Evolutionary conservation across 2,329 filamentous ascomycete genomes (phyloP), one percentile per base, ranked within the genome.

Genomic region (Penicillium sp.): DNA sequence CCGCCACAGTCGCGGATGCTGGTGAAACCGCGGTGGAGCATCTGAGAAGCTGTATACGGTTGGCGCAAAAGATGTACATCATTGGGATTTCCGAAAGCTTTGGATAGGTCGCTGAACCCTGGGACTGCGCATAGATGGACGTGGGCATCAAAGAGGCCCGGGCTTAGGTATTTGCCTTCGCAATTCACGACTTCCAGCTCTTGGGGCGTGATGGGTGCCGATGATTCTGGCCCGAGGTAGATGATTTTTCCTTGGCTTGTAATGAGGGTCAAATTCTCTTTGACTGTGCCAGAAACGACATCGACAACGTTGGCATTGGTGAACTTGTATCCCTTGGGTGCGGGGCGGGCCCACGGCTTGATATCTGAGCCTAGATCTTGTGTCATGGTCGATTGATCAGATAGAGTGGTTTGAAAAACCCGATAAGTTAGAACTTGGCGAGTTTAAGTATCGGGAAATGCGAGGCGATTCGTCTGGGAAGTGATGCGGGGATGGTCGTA

Each of bases 1-100:
- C 84, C 84, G 2, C 83, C 84, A 32, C 80, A 83, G 63, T 87
- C 84, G 10, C 85, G 78, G 1, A 83, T 76, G 5, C 75, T 81
- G 2, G 84, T 87, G 70, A 86, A 86, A 0, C 85, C 84, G 11
- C 83, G 77, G 42, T 71, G 68, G 0, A 86, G 75, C 71, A 84
- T 85, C 56, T 82, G 75, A 4, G 59, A 50, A 18, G 62, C 59
- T 13, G 63, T 57, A 44, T 61, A 63, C 10, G 60, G 59, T 39
- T 65, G 61, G 9, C 66, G 61, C 16, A 67, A 56, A 7, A 67
- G 47, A 24, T 60, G 57, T 0, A 63, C 58, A 22, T 63, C 56
- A 21, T 66, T 59, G 9, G 61, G 57, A 31, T 64, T 66, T 2
- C 57, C 58, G 21, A 65, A 64, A 2, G 60, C 58, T n/a, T 60